Evolutionary conservation across 2,329 filamentous ascomycete species (phyloP).

Genomic region (Zymoseptoria pseudotritici): DNA sequence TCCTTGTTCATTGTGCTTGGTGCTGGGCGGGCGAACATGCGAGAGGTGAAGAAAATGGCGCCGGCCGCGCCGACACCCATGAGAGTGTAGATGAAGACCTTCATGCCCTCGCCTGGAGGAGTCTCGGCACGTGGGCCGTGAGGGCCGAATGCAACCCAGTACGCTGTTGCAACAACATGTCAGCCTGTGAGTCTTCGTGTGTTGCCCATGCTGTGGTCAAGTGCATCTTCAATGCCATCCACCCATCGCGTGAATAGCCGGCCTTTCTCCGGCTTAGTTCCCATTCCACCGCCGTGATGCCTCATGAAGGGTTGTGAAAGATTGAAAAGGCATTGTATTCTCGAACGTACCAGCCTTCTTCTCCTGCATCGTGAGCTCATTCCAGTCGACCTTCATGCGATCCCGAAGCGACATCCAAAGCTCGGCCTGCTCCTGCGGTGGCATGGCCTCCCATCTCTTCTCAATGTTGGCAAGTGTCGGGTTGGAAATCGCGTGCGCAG

Average conservation of each 20-base stretch:
- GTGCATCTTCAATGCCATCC: neutral
- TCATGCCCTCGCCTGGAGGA: conserved; percentile 78
- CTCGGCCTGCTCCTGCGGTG: conserved; percentile 97
- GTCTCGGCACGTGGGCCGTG: conserved; percentile 82
- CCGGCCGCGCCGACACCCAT: conserved; percentile 61
- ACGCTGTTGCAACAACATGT: conserved; percentile 53
- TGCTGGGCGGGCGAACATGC: conserved; percentile 61
- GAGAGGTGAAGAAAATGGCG: conserved; percentile 64
- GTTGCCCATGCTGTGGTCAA: neutral
- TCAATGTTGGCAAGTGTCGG: conserved; percentile 96
- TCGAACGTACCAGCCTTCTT: conserved; percentile 74
- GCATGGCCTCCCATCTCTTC: conserved; percentile 98
- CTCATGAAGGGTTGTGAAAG: neutral
- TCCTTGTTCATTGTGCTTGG: conserved; percentile 93
- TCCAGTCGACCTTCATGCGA: conserved; percentile 98
- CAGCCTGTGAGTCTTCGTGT: conserved; percentile 8
- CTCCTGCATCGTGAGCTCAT: conserved; percentile 88
- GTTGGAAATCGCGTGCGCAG: conserved; percentile 92
- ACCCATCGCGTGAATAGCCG: neutral
- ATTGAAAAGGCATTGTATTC: neutral
- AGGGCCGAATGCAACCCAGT: conserved; percentile 97
- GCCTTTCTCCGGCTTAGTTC: neutral
- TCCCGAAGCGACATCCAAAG: conserved; percentile 98
- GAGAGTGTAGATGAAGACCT: conserved; percentile 65
- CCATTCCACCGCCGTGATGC: neutral